A percentile compares a stretch with the other conserved stretches of the same genome.
Conservation (phyloP, 306 rosid genomes). For the Prinsepia uniflora region DNA sequence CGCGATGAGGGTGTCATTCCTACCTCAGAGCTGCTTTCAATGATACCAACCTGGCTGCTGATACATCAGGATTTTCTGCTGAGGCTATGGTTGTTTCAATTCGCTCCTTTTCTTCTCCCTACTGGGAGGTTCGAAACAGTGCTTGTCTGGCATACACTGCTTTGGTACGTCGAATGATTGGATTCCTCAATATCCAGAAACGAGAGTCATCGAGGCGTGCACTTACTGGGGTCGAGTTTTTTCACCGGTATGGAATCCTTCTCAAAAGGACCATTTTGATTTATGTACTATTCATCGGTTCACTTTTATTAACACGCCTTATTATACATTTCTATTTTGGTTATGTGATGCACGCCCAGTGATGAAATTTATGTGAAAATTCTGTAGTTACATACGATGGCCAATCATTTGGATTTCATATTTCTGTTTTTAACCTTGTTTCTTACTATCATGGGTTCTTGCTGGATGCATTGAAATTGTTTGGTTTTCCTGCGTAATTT, state of each 20-base stretch:
- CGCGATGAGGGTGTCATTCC: constrained; percentile 97
- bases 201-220: constrained; percentile 91
- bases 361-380: too few species aligned
- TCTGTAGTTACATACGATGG: too few species aligned
- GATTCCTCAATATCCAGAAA: constrained; percentile 88
- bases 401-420: constrained; percentile 6
- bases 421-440: neutral
- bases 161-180: constrained; percentile 87
- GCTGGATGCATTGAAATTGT: constrained; percentile 3
- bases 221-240: constrained; percentile 84
- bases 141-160: constrained; percentile 95
- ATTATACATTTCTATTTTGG: too few species aligned
- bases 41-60: constrained; percentile 87
- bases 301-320: too few species aligned
- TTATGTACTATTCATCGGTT: neutral
- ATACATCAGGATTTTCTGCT: constrained; percentile 92
- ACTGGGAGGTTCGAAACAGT: constrained; percentile 96
- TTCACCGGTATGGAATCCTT: constrained; percentile 65
- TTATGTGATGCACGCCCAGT: too few species aligned
- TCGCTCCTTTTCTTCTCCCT: constrained; percentile 83
- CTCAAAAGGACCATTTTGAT: neutral
- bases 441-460: constrained; percentile 3
- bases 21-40: constrained; percentile 92
- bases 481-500: neutral
- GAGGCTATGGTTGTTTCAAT: constrained; percentile 80